Percentiles rank a stretch among this genome's conserved stretches.
These are phyloP conservation scores for Leishmania martiniquensis DNA, from an alignment of 208 protist species.

Conservation along the genomic window DNA sequence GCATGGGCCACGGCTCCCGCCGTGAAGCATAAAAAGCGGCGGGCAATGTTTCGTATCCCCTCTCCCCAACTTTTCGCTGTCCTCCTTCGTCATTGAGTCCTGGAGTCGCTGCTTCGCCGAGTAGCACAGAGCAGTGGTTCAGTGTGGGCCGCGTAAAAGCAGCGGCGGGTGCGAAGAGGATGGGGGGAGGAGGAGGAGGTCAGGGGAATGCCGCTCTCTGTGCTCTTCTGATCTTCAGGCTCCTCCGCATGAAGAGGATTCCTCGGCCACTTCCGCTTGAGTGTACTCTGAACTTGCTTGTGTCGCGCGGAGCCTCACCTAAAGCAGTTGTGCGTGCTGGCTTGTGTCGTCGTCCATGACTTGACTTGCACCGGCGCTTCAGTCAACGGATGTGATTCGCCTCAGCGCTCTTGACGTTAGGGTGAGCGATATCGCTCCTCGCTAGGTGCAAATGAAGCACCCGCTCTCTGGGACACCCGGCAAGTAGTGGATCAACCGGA, in stretches of 20 bases:
- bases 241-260: not conserved
- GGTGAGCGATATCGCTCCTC: not conserved
- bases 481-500: not conserved
- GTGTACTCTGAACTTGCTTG: not conserved
- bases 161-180: not conserved
- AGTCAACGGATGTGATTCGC: not conserved
- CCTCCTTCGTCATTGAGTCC: not conserved
- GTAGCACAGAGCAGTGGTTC: not conserved
- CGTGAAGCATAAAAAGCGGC: too few species aligned
- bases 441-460: not conserved
- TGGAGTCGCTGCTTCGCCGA: not conserved
- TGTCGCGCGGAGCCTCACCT: too few species aligned
- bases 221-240: not conserved
- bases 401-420: not conserved
- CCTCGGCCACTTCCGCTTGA: too few species aligned
- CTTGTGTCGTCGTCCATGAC: not conserved
- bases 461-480: not conserved
- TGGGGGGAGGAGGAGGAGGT: not conserved
- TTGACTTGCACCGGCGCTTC: not conserved
- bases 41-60: not conserved
- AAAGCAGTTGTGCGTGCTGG: not conserved
- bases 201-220: too few species aligned
- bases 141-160: not conserved
- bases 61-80: not conserved
- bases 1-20: too few species aligned